Base-by-base conservation (phyloP, 176 grass and related monocot genomes). In the Aegilops bicornis region DNA sequence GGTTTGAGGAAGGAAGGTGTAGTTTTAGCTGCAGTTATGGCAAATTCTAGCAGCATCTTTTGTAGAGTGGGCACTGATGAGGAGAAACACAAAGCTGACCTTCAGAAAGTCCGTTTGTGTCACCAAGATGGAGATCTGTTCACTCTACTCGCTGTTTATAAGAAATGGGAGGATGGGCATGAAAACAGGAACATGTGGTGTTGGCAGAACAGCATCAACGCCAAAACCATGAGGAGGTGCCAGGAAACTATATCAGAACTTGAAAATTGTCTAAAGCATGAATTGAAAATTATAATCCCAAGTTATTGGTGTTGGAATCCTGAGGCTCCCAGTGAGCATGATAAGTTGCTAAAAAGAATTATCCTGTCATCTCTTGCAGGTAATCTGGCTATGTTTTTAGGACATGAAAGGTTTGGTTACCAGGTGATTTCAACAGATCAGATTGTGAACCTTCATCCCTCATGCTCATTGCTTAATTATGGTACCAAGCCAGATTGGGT, bases 21-120 rank as follows among this genome's bases (percentile, higher is more conserved):
- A 63, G 90, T 95, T 75, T 84, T 98, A 82, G 93, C 93, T 50
- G 90, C 93, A 33, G 88, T 98, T 75, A 98, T 98, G 96, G 90
- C 93, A 52, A 95, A 98, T 89, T 89, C 96, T 74, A 94, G 90
- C 78, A 95, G 91, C 74, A 95, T 98, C 87, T 98, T 98, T 82
- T 98, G 96, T 92, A 92, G 96, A 87, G 88, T 98, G 36, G 96
- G 96, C 24, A 89, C 82, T 24, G 79, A 87, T 32, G 89, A 98
- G 86, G 89, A 84, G 56, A 98, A 98, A 86, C 90, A 88, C 79
- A 98, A 88, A 93, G 91, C 96, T 15, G 96, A 95, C 77, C 84
- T 91, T 70, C 91, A 91, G 76, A 93, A 88, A 82, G 89, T 98
- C 47, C 91, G 91, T 37, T 92, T 98, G 73, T 98, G 96, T 61